Evolutionary conservation across 768 basidiomycete genomes (phyloP), one percentile per base, ranked within the genome.

Genomic region (Trametopsis cervina): DNA sequence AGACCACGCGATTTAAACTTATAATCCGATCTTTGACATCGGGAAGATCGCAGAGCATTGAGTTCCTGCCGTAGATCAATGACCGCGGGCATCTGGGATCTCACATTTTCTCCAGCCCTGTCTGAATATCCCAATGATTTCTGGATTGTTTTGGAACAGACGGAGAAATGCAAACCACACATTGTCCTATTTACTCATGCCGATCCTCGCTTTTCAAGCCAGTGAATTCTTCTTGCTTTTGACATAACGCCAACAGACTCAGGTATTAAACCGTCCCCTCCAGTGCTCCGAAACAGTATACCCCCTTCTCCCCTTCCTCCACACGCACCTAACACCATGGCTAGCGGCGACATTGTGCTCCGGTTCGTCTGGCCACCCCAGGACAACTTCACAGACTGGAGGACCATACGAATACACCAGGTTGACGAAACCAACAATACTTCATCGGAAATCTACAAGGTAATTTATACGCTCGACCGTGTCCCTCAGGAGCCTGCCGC

Each of bases 401-500:
- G 77, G 27, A 69, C 74, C 2, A 71, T 76, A 55, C 66, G 66
- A 4, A 66, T 74, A 25, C 58, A 64, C 46, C 65, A 69, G 46
- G 56, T 66, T 17, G 49, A 61, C 10, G 62, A 61, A n/a, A 62
- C 53, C 18, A 54, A 60, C 2, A 40, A 42, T 13, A 55, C 57
- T 17, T 57, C 64, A 22, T 46, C 68, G 33, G 70, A 74, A 44
- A 48, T 75, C 20, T 78, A 78, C 63, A 73, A 67, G 62, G 77
- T 66, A 49, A 4, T n/a, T n/a, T n/a, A n/a, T n/a, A n/a, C n/a
- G n/a, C n/a, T n/a, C n/a, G n/a, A n/a, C n/a, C n/a, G n/a, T n/a
- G n/a, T n/a, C n/a, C n/a, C n/a, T n/a, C n/a, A n/a, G n/a, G n/a
- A n/a, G n/a, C n/a, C n/a, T n/a, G n/a, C n/a, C n/a, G n/a, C n/a